Conservation (phyloP, 2,329 filamentous ascomycete species). For the Ophiostoma australiae region DNA sequence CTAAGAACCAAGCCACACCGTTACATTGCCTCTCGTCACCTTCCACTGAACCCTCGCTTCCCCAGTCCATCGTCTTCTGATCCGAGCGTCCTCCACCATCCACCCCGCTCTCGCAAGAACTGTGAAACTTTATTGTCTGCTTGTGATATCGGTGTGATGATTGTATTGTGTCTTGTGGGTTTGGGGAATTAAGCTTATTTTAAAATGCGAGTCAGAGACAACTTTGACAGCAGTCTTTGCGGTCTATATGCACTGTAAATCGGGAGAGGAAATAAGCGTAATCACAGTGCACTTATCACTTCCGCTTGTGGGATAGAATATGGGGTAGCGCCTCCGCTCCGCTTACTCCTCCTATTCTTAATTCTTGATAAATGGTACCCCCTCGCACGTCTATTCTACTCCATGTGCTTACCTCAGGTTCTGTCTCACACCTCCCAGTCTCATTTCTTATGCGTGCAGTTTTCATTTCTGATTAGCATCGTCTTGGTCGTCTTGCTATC, state of each 20-base stretch:
- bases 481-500: neutral
- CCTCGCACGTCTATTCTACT: conserved; percentile 6
- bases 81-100: neutral
- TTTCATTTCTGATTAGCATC: neutral
- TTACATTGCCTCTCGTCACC: conserved; percentile 5
- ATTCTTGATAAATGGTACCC: neutral
- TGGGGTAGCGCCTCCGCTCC: conserved; percentile 4
- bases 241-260: neutral
- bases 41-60: neutral
- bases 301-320: neutral
- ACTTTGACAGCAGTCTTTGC: neutral
- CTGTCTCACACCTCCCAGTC: neutral
- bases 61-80: neutral
- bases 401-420: conserved; percentile 1
- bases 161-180: neutral
- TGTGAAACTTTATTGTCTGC: neutral
- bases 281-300: neutral
- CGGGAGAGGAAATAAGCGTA: neutral
- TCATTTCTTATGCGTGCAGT: neutral
- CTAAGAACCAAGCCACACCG: conserved; percentile 5
- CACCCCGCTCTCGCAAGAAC: neutral
- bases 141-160: neutral
- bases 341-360: neutral
- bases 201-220: neutral
- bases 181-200: neutral